A percentile compares a stretch with the other conserved stretches of the same genome.
phyloP scores from a whole-genome alignment of 352 stramenopile genomes.

The Globisporangium paroecandrum region DNA sequence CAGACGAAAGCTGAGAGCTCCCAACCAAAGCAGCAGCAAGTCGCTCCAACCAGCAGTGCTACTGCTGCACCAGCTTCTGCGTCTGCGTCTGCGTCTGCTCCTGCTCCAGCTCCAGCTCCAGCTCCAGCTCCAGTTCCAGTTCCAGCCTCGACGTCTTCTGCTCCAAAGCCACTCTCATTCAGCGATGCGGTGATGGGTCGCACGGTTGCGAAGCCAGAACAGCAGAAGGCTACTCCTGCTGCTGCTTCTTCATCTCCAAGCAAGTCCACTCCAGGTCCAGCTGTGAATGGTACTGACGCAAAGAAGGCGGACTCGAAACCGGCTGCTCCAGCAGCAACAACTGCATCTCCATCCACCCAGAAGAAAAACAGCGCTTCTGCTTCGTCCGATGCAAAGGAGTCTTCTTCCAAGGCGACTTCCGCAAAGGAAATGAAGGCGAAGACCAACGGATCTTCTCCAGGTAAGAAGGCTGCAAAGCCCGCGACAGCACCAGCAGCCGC shows the following conservation, averaged over 20 bases:
- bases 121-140: not conserved
- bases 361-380: constrained; percentile 5
- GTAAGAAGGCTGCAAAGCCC: constrained; percentile 1
- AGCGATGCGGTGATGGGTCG: constrained; percentile 65
- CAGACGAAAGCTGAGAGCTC: constrained; percentile 14
- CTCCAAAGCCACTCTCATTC: constrained; percentile 63
- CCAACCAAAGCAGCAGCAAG: constrained; percentile 12
- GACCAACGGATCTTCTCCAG: constrained; percentile 1
- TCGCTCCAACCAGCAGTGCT: not conserved
- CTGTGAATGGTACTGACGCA: constrained; percentile 3
- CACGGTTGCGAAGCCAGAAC: constrained; percentile 19
- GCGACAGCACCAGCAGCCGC: not conserved
- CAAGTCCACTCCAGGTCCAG: not conserved
- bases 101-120: no score
- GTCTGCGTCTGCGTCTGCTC: constrained; percentile 1
- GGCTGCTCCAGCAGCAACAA: constrained; percentile 1
- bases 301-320: constrained; percentile 12
- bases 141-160: constrained; percentile 7
- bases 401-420: constrained; percentile 9
- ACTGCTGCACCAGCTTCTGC: constrained; percentile 10
- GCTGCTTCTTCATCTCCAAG: constrained; percentile 1
- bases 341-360: not conserved
- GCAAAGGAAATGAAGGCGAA: not conserved
- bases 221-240: constrained; percentile 5
- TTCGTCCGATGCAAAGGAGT: not conserved